Base-by-base conservation (phyloP, 1,284 basidiomycete species). In the Malassezia sympodialis region DNA sequence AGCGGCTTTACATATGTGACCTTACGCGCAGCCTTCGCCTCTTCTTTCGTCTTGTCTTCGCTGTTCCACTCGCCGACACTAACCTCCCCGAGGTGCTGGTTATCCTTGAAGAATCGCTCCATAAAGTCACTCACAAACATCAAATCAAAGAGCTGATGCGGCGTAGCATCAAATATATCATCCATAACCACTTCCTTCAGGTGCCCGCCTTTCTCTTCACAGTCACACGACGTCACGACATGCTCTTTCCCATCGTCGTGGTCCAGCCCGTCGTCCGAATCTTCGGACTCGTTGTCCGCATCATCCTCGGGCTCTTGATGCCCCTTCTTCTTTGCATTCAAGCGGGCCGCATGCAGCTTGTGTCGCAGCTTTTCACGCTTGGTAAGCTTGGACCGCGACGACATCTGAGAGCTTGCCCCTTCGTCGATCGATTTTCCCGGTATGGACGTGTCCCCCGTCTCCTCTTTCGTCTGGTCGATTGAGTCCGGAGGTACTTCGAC, bases 1-100 rank as follows among this genome's bases (percentile, higher is more conserved):
- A 99, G 79, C 0, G 91, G 91, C 75, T 94, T 96, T 77, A 96
- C 91, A 77, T 96, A 98, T 19, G 88, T 87, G 81, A 93, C 88
- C 58, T 87, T 85, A 14, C 93, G 82, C 17, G 83, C 79, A 2
- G 54, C 49, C 6, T 32, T 26, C 1, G 31, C 34, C 12, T 35
- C 37, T 3, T 17, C 26, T 3, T 5, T 17, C 12, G 24, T 39
- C 23, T 47, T 41, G 5, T 65, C 56, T 37, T 84, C 82, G 0
- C 82, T 78, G 0, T 76, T 67, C 72, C 72, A 73, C 32, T 69
- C 64, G 3, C 61, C 62, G 8, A 73, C 61, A 23, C 72, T 59
- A 31, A 72, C 53, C 35, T 73, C 72, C 40, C 81, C 78, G n/a
- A 98, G 80, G 71, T 88, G 90, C 76, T 96, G 90, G 62, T 88